Evolutionary conservation across 2,329 filamentous ascomycete genomes (phyloP).

Genomic region (Helicocarpus griseus): DNA sequence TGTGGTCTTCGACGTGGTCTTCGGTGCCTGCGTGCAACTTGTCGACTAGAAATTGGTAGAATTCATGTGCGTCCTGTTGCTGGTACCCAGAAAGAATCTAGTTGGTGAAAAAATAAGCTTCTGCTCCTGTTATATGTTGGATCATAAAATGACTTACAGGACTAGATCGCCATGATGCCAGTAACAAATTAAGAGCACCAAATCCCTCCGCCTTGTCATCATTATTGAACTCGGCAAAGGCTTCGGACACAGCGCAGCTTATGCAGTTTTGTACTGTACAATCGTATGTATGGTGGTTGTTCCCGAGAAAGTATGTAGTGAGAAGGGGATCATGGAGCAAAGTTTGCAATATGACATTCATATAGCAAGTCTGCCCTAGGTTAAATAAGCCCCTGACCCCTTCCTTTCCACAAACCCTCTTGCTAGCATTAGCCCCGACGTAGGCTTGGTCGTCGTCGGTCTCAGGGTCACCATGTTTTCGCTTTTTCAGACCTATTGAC

Average conservation of each 20-base stretch:
- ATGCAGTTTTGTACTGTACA: constrained; percentile 54
- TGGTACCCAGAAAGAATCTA: constrained; percentile 76
- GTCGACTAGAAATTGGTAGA: constrained; percentile 90
- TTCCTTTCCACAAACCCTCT: constrained; percentile 73
- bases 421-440: constrained; percentile 66
- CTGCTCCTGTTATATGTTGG: no score
- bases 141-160: background rate
- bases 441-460: constrained; percentile 60
- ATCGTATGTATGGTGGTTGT: constrained; percentile 71
- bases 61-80: constrained; percentile 95
- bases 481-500: constrained; percentile 24
- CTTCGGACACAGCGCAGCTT: constrained; percentile 52
- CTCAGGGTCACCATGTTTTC: constrained; percentile 22
- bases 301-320: constrained; percentile 82
- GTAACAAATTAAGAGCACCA: constrained; percentile 78
- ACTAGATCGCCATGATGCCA: constrained; percentile 82
- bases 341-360: constrained; percentile 90
- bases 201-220: constrained; percentile 68
- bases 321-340: constrained; percentile 90
- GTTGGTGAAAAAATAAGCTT: background rate
- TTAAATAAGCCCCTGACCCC: constrained; percentile 92
- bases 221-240: constrained; percentile 55
- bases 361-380: constrained; percentile 96
- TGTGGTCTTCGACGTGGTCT: constrained; percentile 52
- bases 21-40: constrained; percentile 74